phyloP scores from a whole-genome alignment of 331 rosid species.

The Telfairia occidentalis region DNA sequence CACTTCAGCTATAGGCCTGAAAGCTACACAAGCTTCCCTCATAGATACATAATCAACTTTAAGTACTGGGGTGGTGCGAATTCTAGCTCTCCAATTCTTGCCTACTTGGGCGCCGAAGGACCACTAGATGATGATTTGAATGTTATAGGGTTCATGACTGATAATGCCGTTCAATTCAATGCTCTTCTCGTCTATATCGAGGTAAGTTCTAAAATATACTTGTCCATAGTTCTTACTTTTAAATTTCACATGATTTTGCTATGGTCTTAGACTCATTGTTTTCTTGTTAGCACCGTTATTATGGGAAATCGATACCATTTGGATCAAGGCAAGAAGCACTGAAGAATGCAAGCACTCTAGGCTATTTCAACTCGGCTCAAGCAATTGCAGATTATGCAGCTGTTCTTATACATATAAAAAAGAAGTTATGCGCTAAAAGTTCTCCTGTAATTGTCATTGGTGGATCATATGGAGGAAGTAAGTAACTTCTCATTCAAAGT shows the following conservation, averaged over 20 bases:
- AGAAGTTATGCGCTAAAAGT: constrained; percentile 21
- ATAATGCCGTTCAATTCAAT: constrained; percentile 42
- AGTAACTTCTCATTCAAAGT: constrained; percentile 10
- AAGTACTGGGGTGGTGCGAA: constrained; percentile 62
- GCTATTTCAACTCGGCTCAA: constrained; percentile 75
- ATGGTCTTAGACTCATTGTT: not conserved
- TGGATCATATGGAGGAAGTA: constrained; percentile 87
- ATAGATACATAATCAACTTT: constrained; percentile 47
- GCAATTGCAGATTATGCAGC: constrained; percentile 69
- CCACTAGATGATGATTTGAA: constrained; percentile 25
- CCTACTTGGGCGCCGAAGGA: constrained; percentile 54
- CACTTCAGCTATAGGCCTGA: constrained; percentile 60
- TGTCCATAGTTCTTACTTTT: not conserved
- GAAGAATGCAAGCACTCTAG: constrained; percentile 44
- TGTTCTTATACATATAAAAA: constrained; percentile 42
- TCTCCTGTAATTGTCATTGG: constrained; percentile 70
- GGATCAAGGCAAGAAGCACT: constrained; percentile 61
- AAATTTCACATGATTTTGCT: not conserved
- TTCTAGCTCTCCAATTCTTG: constrained; percentile 43
- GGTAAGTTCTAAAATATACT: constrained; percentile 22
- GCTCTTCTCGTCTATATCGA: constrained; percentile 59
- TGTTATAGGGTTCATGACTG: constrained; percentile 34
- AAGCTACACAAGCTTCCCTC: constrained; percentile 45
- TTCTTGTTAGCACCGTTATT: constrained; percentile 47
- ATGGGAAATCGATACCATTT: constrained; percentile 67